A percentile compares a stretch with the other conserved stretches of the same genome.
Conservation (phyloP, 768 basidiomycete species). For the Mycena chlorophos region DNA sequence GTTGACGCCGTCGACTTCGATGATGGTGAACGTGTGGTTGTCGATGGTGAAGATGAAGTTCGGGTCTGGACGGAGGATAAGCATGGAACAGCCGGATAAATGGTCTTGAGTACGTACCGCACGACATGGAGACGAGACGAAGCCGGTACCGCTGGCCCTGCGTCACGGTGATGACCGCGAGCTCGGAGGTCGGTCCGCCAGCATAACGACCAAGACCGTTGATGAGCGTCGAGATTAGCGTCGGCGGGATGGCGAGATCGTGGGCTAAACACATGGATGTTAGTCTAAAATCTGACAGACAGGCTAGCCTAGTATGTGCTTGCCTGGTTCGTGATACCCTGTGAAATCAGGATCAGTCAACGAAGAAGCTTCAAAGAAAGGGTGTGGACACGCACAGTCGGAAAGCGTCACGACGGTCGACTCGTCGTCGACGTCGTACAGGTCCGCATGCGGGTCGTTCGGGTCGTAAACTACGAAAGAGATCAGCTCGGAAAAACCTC, state of each 20-base stretch:
- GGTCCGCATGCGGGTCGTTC: slow-evolving; percentile 29
- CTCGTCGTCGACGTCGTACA: slow-evolving; percentile 27
- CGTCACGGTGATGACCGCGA: slow-evolving; percentile 48
- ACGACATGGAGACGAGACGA: slow-evolving; percentile 52
- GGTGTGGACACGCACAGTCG: slow-evolving; percentile 32
- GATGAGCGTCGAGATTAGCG: slow-evolving; percentile 8
- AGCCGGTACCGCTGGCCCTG: slow-evolving; percentile 50
- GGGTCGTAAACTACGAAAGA: not conserved
- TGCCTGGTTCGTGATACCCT: no score
- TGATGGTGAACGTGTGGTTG: slow-evolving; percentile 31
- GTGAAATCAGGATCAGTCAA: no score
- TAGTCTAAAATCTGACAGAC: not conserved
- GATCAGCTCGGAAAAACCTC: not conserved
- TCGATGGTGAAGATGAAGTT: slow-evolving; percentile 19
- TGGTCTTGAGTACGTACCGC: slow-evolving; percentile 41
- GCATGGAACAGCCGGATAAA: slow-evolving; percentile 11
- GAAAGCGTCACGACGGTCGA: slow-evolving; percentile 37
- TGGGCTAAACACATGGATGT: not conserved
- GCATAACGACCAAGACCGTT: no score
- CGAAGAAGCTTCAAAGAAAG: no score
- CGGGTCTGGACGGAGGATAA: slow-evolving; percentile 7
- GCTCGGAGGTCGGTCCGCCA: slow-evolving; percentile 39
- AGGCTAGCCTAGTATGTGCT: no score
- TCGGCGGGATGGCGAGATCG: not conserved
- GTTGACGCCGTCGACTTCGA: slow-evolving; percentile 42